phyloP scores from a whole-genome alignment of 202 grass and related monocot species.

The Schoenoplectus tabernaemontani region DNA sequence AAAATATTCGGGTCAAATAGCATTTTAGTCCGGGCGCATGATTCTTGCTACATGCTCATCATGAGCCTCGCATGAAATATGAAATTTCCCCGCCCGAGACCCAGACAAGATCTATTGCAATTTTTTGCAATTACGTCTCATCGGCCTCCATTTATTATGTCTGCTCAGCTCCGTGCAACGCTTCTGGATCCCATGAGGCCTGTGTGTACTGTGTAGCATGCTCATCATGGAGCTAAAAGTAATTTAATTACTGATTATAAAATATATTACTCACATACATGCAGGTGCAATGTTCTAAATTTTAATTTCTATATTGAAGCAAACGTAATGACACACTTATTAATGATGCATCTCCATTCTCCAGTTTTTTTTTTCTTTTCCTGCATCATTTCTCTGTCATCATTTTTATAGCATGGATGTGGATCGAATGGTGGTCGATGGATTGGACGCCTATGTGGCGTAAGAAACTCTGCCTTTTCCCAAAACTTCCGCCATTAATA shows the following conservation, averaged over 20 bases:
- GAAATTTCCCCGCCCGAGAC: background rate
- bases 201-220: too few relatives aligned
- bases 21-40: conserved; percentile 22
- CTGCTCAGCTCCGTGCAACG: background rate
- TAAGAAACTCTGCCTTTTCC: background rate
- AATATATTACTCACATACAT: too few relatives aligned
- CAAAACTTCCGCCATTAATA: background rate
- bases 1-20: too few relatives aligned
- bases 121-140: background rate
- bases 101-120: background rate
- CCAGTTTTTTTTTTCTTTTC: too few relatives aligned
- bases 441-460: background rate
- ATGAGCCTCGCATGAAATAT: conserved; percentile 15
- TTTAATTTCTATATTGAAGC: too few relatives aligned
- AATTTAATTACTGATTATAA: too few relatives aligned
- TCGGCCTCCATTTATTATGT: conserved; percentile 7
- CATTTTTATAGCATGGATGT: too few relatives aligned
- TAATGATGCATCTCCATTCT: too few relatives aligned
- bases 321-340: too few relatives aligned
- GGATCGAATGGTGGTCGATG: background rate
- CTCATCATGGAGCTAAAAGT: too few relatives aligned
- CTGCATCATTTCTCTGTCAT: too few relatives aligned
- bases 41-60: conserved; percentile 24
- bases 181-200: background rate
- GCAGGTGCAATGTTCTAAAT: too few relatives aligned